These are phyloP conservation scores for Xylogone sp. DNA, from an alignment of 2,329 filamentous ascomycete species.

Conservation along the genomic window DNA sequence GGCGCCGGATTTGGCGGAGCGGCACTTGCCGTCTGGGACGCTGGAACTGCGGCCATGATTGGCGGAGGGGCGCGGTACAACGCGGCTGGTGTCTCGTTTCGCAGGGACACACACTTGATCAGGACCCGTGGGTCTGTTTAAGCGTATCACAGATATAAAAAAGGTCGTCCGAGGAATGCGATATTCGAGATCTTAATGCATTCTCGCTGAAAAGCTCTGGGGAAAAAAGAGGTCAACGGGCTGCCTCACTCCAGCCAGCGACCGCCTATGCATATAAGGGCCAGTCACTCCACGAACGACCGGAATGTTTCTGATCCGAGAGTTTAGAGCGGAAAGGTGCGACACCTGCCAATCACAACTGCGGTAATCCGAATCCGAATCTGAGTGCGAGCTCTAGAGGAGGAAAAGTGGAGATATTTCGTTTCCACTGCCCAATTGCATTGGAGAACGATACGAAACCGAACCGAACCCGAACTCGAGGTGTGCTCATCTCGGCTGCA, in stretches of 20 bases:
- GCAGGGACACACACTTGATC: background rate
- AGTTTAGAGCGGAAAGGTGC: too few relatives aligned
- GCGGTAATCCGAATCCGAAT: too few relatives aligned
- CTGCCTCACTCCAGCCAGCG: too few relatives aligned
- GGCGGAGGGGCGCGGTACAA: background rate
- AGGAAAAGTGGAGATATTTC: background rate
- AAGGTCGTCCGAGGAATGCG: background rate
- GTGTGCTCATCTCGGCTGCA: too few relatives aligned
- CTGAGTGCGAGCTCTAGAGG: too few relatives aligned
- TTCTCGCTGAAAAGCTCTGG: background rate
- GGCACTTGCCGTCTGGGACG: background rate
- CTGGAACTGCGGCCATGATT: background rate
- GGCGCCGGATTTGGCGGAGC: background rate
- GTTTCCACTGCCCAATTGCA: background rate
- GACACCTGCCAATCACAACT: too few relatives aligned
- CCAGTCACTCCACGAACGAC: too few relatives aligned
- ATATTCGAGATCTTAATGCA: background rate
- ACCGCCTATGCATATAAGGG: too few relatives aligned
- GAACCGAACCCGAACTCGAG: background rate
- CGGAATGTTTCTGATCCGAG: too few relatives aligned
- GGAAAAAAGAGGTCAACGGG: background rate
- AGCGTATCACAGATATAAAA: background rate
- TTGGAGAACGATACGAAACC: background rate
- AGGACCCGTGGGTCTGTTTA: background rate
- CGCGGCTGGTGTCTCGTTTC: background rate